Base-by-base conservation (phyloP, 2,329 filamentous ascomycete species). In the Colletotrichum salicis region DNA sequence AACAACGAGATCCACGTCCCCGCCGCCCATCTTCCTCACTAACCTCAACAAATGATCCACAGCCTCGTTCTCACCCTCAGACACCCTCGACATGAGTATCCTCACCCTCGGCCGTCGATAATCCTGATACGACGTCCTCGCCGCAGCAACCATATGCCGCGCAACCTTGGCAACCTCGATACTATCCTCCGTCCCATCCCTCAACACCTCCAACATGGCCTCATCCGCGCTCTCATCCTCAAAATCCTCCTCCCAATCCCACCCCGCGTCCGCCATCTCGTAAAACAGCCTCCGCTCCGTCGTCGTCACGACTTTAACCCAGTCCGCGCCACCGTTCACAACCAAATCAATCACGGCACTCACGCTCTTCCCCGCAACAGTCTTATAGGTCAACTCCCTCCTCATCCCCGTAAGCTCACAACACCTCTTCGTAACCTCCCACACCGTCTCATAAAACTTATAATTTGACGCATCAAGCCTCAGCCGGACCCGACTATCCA, bases 201-300 rank as follows among this genome's bases (percentile, higher is more conserved):
- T 27, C 8, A 73, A n/a, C 5, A 71, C 12, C 2, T 78, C 79
- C 64, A 84, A 73, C 2, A 78, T 77, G 0, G 78, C 73, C 61
- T 82, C 80, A 10, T 80, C 79, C 77, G 79, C 82, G 60, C 83
- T 82, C 7, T 78, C 77, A 35, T 74, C 71, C 8, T 79, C 77
- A 5, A 75, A 68, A 5, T 76, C 74, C 7, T 81, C 80, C 6
- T 81, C 83, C 83, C 83, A 84, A 7, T 77, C 77, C 83, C 83
- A 84, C 4, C 83, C 83, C n/a, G 77, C 77, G 57, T 83, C 82
- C 3, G 78, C 78, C 82, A 84, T 81, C 57, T 84, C 81, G 4
- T 82, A 76, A 8, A 80, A 80, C 63, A 84, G 76, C 33, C 82
- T 31, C 12, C 73, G 61, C 54, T 73, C 67, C n/a, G 73, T 74